phyloP scores from a whole-genome alignment of 257 asterid species.

The Rubia yunnanensis region DNA sequence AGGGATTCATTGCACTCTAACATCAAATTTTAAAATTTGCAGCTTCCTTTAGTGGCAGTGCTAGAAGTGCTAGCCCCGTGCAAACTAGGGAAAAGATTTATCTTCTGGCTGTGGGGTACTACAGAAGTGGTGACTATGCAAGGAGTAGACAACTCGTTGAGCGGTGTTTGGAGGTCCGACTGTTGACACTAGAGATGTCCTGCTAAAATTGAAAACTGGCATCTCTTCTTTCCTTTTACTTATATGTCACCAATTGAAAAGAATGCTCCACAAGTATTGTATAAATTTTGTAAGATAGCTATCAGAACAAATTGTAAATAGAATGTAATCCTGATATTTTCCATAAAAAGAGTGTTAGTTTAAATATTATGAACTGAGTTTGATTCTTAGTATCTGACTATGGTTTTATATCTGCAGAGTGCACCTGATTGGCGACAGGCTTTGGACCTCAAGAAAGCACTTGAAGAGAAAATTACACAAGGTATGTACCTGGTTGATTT shows the following conservation, averaged over 20 bases:
- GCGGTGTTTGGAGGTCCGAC: conserved; percentile 65
- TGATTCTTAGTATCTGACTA: not conserved
- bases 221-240: too few species aligned
- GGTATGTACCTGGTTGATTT: conserved; percentile 24
- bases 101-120: conserved; percentile 83
- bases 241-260: not conserved
- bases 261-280: not conserved
- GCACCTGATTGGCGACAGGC: conserved; percentile 96
- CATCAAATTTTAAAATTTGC: conserved; percentile 28
- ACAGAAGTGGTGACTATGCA: conserved; percentile 66
- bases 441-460: conserved; percentile 61
- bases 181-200: not conserved
- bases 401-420: conserved; percentile 28
- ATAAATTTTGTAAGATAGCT: too few species aligned
- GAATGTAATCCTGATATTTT: not conserved
- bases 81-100: conserved; percentile 58
- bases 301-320: not conserved
- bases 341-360: not conserved
- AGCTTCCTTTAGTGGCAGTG: conserved; percentile 44
- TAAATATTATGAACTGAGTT: not conserved
- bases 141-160: conserved; percentile 81
- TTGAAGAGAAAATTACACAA: conserved; percentile 77
- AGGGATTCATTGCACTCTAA: not conserved
- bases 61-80: conserved; percentile 37
- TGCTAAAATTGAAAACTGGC: too few species aligned